A percentile compares a stretch with the other conserved stretches of the same genome.
Evolutionary conservation across 2,329 filamentous ascomycete genomes (phyloP).

Genomic region (Bipolaris oryzae): DNA sequence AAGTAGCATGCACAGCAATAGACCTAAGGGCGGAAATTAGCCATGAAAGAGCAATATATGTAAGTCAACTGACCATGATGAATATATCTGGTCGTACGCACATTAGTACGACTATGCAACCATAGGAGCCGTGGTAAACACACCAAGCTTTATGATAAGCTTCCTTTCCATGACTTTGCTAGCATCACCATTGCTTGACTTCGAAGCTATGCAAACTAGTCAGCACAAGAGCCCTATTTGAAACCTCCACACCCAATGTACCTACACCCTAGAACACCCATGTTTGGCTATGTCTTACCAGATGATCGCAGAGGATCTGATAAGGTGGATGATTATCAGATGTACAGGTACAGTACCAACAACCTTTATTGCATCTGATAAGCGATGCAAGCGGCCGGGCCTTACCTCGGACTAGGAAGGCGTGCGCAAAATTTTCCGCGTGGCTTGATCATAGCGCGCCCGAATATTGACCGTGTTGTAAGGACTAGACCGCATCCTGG

Average conservation of each 20-base stretch:
- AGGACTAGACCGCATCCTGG: background rate
- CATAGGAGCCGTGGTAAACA: background rate
- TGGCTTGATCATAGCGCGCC: background rate
- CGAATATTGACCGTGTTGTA: background rate
- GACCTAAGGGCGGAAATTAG: constrained; percentile 11
- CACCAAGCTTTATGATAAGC: constrained; percentile 13
- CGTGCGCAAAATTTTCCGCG: background rate
- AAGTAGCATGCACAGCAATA: constrained; percentile 36
- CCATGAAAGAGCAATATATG: background rate
- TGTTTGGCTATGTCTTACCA: background rate
- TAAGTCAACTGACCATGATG: constrained; percentile 5
- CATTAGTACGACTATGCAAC: background rate
- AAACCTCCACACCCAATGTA: background rate
- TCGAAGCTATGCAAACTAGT: background rate
- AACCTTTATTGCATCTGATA: constrained; percentile 3
- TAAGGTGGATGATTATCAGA: background rate
- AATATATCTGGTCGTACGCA: constrained; percentile 1
- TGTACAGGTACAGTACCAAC: background rate
- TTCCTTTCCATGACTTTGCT: constrained; percentile 7
- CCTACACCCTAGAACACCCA: background rate
- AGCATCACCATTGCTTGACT: background rate
- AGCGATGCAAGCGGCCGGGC: background rate
- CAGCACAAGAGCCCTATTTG: background rate
- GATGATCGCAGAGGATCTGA: background rate
- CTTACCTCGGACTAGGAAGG: background rate